These are phyloP conservation scores for Alternaria brassicae DNA, from an alignment of 2,329 filamentous ascomycete genomes.

Conservation along the genomic window DNA sequence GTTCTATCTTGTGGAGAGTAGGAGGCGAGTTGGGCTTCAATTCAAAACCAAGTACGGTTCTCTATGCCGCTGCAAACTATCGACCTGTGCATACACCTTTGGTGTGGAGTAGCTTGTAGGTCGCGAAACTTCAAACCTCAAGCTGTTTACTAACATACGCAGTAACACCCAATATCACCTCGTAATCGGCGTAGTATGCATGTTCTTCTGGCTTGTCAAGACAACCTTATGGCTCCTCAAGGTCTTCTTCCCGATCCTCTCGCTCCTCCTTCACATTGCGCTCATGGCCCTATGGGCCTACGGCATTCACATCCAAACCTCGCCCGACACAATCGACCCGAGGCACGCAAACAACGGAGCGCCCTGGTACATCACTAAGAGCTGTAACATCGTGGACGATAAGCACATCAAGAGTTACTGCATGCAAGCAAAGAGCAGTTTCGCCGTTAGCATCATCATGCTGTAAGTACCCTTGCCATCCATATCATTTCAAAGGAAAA, in stretches of 20 bases:
- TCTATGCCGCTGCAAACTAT: conserved; percentile 79
- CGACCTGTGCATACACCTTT: conserved; percentile 67
- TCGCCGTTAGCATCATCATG: conserved; percentile 71
- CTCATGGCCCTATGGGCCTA: conserved; percentile 69
- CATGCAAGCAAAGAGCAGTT: conserved; percentile 70
- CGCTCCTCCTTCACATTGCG: conserved; percentile 63
- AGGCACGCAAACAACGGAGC: conserved; percentile 66
- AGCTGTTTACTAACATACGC: conserved; percentile 16
- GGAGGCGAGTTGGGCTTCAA: conserved; percentile 76
- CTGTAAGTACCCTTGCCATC: conserved; percentile 61
- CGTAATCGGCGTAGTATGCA: conserved; percentile 75
- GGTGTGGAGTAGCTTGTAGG: conserved; percentile 77
- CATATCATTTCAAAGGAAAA: neutral
- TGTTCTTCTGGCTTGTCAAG: conserved; percentile 78
- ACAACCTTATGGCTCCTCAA: conserved; percentile 73
- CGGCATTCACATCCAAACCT: conserved; percentile 74
- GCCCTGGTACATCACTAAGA: conserved; percentile 78
- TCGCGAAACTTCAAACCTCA: conserved; percentile 24
- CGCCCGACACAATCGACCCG: conserved; percentile 74
- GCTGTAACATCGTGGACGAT: conserved; percentile 67
- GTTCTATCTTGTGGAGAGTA: conserved; percentile 75
- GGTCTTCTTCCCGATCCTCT: conserved; percentile 72
- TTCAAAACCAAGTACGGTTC: conserved; percentile 71
- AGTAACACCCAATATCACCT: conserved; percentile 80
- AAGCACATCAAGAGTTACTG: conserved; percentile 66